Evolutionary conservation across 2,329 filamentous ascomycete genomes (phyloP), one percentile per base, ranked within the genome.

Genomic region (Penicillium crustosum): DNA sequence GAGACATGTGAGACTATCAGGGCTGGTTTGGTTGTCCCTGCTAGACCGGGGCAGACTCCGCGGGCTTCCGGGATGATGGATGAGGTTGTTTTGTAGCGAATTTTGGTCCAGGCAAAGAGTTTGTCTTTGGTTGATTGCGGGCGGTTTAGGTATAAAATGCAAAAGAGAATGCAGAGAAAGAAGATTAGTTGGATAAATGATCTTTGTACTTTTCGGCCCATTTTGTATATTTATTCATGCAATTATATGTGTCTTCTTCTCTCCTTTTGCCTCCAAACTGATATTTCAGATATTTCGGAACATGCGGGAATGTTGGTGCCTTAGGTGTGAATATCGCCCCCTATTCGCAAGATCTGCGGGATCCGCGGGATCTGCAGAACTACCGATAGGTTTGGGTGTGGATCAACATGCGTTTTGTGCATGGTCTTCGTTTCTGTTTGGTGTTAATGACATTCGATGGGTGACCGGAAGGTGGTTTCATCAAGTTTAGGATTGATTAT

Each of bases 31-130:
- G 66, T 65, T 39, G 63, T 69, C 2, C 60, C 58, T 31, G 67
- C 57, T 3, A 82, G 68, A 0, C 76, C 74, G 1, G 78, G 78
- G 64, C 80, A 82, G 52, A 70, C 61, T 29, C 79, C 80, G 41
- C 72, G 72, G 44, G 74, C 53, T 29, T 69, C 62, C 4, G 74
- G 72, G n/a, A 76, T 63, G 5, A 61, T 65, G n/a, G 67, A 49
- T n/a, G 75, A 65, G 10, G 67, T 68, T 4, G 76, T 73, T 62
- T 70, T 61, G 64, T 82, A 82, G 45, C 72, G 73, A 49, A 82
- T 67, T 57, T 69, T 74, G 25, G 68, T 73, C 79, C 79, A 82
- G 57, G 72, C 68, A 59, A 78, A 80, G 21, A 66, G 62, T 53
- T 72, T 73, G 53, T 65, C 64, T 25, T 61, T 60, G 21, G 19